Percentiles rank a stretch among this genome's conserved stretches.
Evolutionary conservation across 352 stramenopile genomes (phyloP).

Genomic region (Poterioochromonas sp.): DNA sequence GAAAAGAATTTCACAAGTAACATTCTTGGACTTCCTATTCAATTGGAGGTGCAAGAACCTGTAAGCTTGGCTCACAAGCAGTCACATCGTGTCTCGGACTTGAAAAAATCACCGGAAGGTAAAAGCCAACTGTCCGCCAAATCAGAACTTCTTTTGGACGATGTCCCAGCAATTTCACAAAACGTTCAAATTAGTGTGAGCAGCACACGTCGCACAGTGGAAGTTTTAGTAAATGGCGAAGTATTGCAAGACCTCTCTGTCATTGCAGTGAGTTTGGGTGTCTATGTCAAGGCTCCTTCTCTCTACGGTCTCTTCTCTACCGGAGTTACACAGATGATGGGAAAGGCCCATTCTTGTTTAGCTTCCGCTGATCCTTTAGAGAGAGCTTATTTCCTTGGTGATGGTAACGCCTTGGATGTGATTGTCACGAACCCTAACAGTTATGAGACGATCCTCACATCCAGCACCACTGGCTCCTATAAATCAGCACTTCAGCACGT

Average conservation of each 20-base stretch:
- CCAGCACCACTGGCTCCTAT: neutral
- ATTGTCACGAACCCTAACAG: neutral
- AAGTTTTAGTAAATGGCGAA: neutral
- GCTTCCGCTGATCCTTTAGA: neutral
- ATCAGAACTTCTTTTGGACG: neutral
- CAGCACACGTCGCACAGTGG: neutral
- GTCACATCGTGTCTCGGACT: neutral
- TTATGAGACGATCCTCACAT: neutral
- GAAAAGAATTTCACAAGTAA: neutral
- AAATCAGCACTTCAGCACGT: neutral
- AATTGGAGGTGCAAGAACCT: neutral
- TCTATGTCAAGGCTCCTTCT: neutral
- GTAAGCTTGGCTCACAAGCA: neutral
- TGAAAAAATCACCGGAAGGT: neutral
- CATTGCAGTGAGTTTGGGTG: neutral
- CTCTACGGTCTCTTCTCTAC: neutral
- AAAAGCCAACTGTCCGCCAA: neutral
- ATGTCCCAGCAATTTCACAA: neutral
- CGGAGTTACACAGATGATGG: constrained; percentile 25
- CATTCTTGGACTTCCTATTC: neutral
- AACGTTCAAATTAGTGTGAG: neutral
- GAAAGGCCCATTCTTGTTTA: neutral
- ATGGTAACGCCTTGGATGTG: neutral
- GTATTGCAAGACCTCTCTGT: neutral
- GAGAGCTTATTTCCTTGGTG: neutral